Evolutionary conservation across 805 yeast species (phyloP), one percentile per base, ranked within the genome.

Genomic region (Candida saitoana): DNA sequence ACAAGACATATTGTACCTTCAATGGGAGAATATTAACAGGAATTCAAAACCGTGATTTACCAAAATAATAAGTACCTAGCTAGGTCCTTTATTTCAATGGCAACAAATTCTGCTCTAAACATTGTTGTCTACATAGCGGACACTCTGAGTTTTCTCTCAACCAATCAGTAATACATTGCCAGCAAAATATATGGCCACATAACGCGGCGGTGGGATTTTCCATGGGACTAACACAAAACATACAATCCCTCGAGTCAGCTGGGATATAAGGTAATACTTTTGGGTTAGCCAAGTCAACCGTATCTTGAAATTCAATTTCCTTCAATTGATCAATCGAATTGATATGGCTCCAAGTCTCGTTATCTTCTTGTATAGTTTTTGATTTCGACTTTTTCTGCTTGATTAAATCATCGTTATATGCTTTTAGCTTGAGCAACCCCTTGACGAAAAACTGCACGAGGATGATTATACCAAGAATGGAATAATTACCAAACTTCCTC

Each of bases 141-240:
- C 99, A 91, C 55, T 89, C 96, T 0, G 88, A 82, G 40, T 76
- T 74, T 49, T 89, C 96, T 47, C 87, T 71, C 44, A 89, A 79
- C 98, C 98, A 91, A 51, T 86, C 95, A 5, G 80, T 72, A 3
- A 89, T 80, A 59, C 98, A 91, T 5, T 69, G 71, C 97, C 98
- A 91, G 63, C 99, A 91, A 60, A 87, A 91, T 12, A 87, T 44
- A 59, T 91, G 99, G 0, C 98, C 99, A 63, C 99, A 91, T 3
- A 82, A 77, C 0, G 96, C 88, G 46, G 87, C 78, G 1, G 96
- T 70, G 3, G 99, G 98, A 47, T 86, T 78, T 1, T 65, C 70
- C 93, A 91, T 86, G 12, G 75, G 71, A 6, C 85, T 81, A 18
- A 91, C 71, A 58, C 99, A 91, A 16, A 93, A 71, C 74, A 89